A percentile compares a stretch with the other conserved stretches of the same genome.
phyloP scores from a whole-genome alignment of 352 stramenopile species.

The Globisporangium apiculatum region DNA sequence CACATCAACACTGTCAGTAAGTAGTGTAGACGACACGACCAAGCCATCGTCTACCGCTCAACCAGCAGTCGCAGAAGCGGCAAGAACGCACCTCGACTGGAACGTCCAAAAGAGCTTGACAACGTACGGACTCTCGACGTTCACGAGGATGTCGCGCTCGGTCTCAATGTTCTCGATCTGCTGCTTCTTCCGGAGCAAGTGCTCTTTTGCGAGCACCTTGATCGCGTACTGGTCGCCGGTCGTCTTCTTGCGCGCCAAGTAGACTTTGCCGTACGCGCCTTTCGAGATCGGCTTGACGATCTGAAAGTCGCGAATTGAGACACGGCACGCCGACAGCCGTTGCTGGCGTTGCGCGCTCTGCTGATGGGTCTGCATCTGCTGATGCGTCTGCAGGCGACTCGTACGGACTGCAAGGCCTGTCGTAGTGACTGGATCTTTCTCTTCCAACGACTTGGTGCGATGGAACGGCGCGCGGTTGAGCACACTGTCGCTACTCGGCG shows the following conservation, averaged over 20 bases:
- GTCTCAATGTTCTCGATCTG: conserved; percentile 84
- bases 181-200: conserved; percentile 84
- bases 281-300: conserved; percentile 89
- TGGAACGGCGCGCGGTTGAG: conserved; percentile 32
- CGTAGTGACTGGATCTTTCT: conserved; percentile 25
- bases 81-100: conserved; percentile 67
- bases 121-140: conserved; percentile 85
- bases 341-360: background rate
- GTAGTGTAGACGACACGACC: too few relatives aligned
- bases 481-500: conserved; percentile 18
- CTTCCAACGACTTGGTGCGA: conserved; percentile 74
- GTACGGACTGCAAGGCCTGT: too few relatives aligned
- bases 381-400: background rate
- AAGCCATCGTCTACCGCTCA: background rate
- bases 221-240: conserved; percentile 88
- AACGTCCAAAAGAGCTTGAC: conserved; percentile 91
- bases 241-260: conserved; percentile 79
- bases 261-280: conserved; percentile 87
- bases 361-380: background rate
- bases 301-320: conserved; percentile 81
- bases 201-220: conserved; percentile 87
- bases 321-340: conserved; percentile 26
- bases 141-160: conserved; percentile 84
- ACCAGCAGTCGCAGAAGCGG: background rate
- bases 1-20: background rate